Base-by-base conservation (phyloP, 208 protist genomes). In the Leishmania turanica region DNA sequence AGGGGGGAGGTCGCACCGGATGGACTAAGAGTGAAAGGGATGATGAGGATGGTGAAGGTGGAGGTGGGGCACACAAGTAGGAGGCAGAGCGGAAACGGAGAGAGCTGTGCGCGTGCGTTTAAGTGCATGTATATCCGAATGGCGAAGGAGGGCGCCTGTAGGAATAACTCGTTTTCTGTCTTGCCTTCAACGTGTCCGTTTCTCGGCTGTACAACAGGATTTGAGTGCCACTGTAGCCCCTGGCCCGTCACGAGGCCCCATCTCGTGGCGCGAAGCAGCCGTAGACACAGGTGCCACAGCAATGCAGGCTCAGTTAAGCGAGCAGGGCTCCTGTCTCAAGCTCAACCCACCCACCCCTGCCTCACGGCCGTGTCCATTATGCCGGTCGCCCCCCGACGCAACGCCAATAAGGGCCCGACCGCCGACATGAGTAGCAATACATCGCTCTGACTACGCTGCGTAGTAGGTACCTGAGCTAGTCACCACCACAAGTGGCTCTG, bases 31-130 rank as follows among this genome's bases (percentile, higher is more conserved):
- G 34, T 69, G 34, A 69, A 69, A 42, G n/a, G 4, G 64, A 42
- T 15, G 64, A 34, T 15, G 51, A 13, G 51, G 17, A 54, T 54
- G 9, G 51, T 13, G 24, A 17, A 34, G 65, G 21, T 42, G n/a
- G 34, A 24, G 65, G 34, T 34, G 65, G 31, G 37, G n/a, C 11
- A 24, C 3, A 13, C n/a, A 40, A 70, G n/a, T 19, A 47, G 19
- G 64, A 77, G 64, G 47, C 19, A 21, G 53, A 58, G 72, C 15
- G 7, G 71, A 75, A 77, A 79, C 60, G 51, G 53, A 73, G 60
- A 70, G 54, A 80, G 21, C 70, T 72, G 51, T 51, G 66, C 66
- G 74, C 24, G 56, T 62, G 27, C 56, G 21, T 62, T 11, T 62
- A n/a, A 11, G 56, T 62, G 1, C 24, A n/a, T 62, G 34, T 70